A percentile compares a stretch with the other conserved stretches of the same genome.
Conservation (phyloP, 352 stramenopile genomes). For the Globisporangium nodosum region DNA sequence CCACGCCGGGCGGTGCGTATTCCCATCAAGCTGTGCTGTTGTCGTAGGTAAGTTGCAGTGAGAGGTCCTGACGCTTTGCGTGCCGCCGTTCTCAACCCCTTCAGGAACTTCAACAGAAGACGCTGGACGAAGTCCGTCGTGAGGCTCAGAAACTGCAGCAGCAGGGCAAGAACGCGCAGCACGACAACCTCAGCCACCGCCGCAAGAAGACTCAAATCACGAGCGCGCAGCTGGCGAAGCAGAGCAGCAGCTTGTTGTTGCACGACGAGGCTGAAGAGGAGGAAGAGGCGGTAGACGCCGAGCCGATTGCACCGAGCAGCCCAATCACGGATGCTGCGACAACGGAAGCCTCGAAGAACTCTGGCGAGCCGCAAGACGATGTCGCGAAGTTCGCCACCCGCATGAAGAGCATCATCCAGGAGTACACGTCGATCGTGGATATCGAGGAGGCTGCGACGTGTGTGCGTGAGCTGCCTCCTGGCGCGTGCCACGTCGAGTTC, state of each 20-base stretch:
- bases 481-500: constrained; percentile 53
- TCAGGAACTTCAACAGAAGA: constrained; percentile 84
- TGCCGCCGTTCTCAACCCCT: too few relatives aligned
- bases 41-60: neutral
- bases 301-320: constrained; percentile 4
- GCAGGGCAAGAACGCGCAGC: constrained; percentile 85
- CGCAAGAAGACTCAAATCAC: constrained; percentile 76
- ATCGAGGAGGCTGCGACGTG: constrained; percentile 70
- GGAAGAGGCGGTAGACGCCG: constrained; percentile 10
- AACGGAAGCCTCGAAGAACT: constrained; percentile 5
- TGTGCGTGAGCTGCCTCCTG: constrained; percentile 56
- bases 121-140: constrained; percentile 73
- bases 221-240: constrained; percentile 71
- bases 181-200: constrained; percentile 68
- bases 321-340: neutral
- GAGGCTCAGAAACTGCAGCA: constrained; percentile 81
- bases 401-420: constrained; percentile 86
- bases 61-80: too few relatives aligned
- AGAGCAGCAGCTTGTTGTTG: constrained; percentile 76
- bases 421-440: constrained; percentile 77
- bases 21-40: neutral
- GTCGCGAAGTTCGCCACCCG: constrained; percentile 46
- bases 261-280: constrained; percentile 17
- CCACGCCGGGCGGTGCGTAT: constrained; percentile 56
- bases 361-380: constrained; percentile 13